phyloP scores from a whole-genome alignment of 2,329 filamentous ascomycete species.

The Fonsecaea pedrosoi region DNA sequence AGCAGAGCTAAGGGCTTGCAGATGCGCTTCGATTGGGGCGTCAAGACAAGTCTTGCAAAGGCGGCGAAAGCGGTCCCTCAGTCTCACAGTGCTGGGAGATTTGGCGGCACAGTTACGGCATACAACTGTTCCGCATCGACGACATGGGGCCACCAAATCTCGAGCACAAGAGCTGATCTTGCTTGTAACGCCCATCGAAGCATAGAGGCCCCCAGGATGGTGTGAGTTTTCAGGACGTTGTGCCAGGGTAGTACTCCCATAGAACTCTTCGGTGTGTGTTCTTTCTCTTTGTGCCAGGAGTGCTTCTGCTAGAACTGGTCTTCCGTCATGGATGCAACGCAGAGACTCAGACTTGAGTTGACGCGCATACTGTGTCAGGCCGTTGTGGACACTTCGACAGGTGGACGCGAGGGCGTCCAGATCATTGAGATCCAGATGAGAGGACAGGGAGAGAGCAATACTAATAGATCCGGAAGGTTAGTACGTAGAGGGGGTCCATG shows the following conservation, averaged over 20 bases:
- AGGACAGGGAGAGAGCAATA: slow-evolving; percentile 76
- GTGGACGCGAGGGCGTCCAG: slow-evolving; percentile 82
- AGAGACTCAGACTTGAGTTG: slow-evolving; percentile 77
- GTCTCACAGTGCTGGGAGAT: slow-evolving; percentile 69
- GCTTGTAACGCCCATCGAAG: slow-evolving; percentile 63
- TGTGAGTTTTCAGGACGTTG: slow-evolving; percentile 9
- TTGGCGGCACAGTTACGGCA: slow-evolving; percentile 94
- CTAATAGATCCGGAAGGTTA: slow-evolving; percentile 55
- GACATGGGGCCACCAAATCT: slow-evolving; percentile 84
- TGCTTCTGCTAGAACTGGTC: slow-evolving; percentile 48
- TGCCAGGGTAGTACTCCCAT: slow-evolving; percentile 6
- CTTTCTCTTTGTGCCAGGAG: slow-evolving; percentile 22
- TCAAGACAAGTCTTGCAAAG: slow-evolving; percentile 78
- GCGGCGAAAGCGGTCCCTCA: slow-evolving; percentile 79
- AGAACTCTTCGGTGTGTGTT: slow-evolving; percentile 3
- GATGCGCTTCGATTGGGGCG: slow-evolving; percentile 68
- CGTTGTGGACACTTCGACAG: slow-evolving; percentile 78
- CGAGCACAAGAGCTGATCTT: slow-evolving; percentile 81
- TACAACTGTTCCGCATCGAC: slow-evolving; percentile 75
- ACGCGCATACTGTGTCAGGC: slow-evolving; percentile 77
- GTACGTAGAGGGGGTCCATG: slow-evolving; percentile 38
- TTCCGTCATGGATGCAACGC: slow-evolving; percentile 76
- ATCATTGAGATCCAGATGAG: slow-evolving; percentile 82
- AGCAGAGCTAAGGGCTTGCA: slow-evolving; percentile 30
- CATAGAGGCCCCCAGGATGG: slow-evolving; percentile 21